Evolutionary conservation across 331 rosid genomes (phyloP).

Genomic region (Dryas integrifolia): DNA sequence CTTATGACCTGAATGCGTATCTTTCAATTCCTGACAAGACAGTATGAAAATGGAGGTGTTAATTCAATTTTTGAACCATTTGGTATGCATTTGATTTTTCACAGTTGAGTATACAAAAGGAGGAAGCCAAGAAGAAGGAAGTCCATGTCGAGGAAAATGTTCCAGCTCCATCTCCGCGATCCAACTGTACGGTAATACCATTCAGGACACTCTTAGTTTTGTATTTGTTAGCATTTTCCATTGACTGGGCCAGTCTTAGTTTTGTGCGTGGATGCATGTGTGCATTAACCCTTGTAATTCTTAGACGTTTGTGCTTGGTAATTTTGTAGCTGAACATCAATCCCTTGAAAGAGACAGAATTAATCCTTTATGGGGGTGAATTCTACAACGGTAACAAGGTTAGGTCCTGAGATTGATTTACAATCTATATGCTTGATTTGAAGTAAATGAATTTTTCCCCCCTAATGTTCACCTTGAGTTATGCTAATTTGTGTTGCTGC

Average conservation of each 20-base stretch:
- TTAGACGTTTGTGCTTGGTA: slow-evolving; percentile 5
- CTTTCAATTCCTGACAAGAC: not conserved
- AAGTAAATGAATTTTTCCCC: not conserved
- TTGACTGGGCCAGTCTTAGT: not conserved
- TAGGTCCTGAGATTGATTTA: slow-evolving; percentile 1
- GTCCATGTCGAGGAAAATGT: slow-evolving; percentile 86
- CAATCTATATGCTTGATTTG: not conserved
- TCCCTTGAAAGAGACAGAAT: slow-evolving; percentile 93
- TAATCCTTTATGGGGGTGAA: slow-evolving; percentile 88
- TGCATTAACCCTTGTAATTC: not conserved
- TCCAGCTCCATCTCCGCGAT: slow-evolving; percentile 90
- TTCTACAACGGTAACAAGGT: slow-evolving; percentile 98
- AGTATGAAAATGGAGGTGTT: not conserved
- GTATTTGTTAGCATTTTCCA: not conserved
- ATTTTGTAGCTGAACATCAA: slow-evolving; percentile 66
- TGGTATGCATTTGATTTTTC: slow-evolving; percentile 4
- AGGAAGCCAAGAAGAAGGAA: slow-evolving; percentile 94
- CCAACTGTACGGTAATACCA: slow-evolving; percentile 72
- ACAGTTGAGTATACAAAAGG: slow-evolving; percentile 79
- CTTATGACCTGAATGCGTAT: not conserved
- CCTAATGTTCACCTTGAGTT: slow-evolving; percentile 11
- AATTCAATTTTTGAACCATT: not conserved
- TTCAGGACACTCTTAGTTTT: not conserved
- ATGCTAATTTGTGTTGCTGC: slow-evolving; percentile 27
- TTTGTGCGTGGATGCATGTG: not conserved